These are phyloP conservation scores for Elaeagnus macrophylla DNA, from an alignment of 306 rosid genomes.

Conservation along the genomic window DNA sequence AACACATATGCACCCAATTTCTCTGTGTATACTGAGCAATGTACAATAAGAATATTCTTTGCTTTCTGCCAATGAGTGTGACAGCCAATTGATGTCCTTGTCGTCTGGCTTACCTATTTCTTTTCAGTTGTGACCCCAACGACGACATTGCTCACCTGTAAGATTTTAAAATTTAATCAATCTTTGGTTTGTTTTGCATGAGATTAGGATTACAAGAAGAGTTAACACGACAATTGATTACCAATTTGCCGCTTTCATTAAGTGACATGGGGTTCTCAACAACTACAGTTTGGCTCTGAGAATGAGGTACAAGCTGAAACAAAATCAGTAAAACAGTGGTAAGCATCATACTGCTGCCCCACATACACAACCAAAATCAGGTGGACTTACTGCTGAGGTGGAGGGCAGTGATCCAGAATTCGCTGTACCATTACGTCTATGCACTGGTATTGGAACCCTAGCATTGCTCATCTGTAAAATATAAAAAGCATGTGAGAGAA, in stretches of 20 bases:
- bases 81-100: not conserved
- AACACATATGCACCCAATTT: slow-evolving; percentile 28
- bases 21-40: slow-evolving; percentile 6
- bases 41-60: slow-evolving; percentile 6
- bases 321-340: slow-evolving; percentile 11
- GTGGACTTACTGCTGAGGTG: slow-evolving; percentile 62
- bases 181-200: slow-evolving; percentile 8
- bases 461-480: slow-evolving; percentile 47
- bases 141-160: slow-evolving; percentile 94
- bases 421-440: slow-evolving; percentile 63
- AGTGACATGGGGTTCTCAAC: slow-evolving; percentile 97
- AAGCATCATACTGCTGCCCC: slow-evolving; percentile 7
- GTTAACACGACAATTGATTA: too few relatives aligned
- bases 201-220: not conserved
- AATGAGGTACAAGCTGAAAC: slow-evolving; percentile 42
- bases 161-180: slow-evolving; percentile 16
- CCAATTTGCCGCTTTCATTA: slow-evolving; percentile 94
- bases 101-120: slow-evolving; percentile 30
- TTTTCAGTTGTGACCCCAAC: slow-evolving; percentile 88
- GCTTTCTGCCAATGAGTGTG: slow-evolving; percentile 5
- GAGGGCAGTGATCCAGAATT: slow-evolving; percentile 56
- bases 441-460: slow-evolving; percentile 73
- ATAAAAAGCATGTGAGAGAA: not conserved
- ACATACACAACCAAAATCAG: slow-evolving; percentile 5
- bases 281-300: slow-evolving; percentile 86